Evolutionary conservation across 2,329 filamentous ascomycete species (phyloP).

Genomic region (Amauroascus niger): DNA sequence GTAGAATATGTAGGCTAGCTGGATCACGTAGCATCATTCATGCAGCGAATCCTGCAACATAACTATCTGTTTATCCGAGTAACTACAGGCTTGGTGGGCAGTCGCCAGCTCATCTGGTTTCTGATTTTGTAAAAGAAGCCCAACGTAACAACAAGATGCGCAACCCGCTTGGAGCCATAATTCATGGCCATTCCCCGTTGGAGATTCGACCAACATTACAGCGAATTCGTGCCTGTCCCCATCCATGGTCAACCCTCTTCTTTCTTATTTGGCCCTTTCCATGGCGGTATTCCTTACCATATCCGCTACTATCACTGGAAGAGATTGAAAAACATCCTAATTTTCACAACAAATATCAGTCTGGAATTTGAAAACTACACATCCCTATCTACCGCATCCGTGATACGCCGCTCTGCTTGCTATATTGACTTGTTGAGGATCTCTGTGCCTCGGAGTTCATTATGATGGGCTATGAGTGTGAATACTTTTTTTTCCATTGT

Average conservation of each 20-base stretch:
- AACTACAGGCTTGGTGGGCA: too few relatives aligned
- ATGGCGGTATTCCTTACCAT: neutral
- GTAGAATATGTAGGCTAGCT: too few relatives aligned
- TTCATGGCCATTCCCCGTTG: constrained; percentile 7
- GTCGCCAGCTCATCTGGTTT: too few relatives aligned
- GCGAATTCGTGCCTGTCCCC: constrained; percentile 8
- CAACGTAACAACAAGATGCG: constrained; percentile 7
- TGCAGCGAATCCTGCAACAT: too few relatives aligned
- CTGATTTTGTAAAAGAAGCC: too few relatives aligned
- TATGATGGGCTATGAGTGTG: constrained; percentile 15
- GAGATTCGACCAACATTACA: constrained; percentile 4
- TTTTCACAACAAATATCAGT: neutral
- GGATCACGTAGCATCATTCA: too few relatives aligned
- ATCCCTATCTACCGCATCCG: constrained; percentile 23
- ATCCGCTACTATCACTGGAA: constrained; percentile 12
- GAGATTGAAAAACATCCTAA: constrained; percentile 1
- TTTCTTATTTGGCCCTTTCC: constrained; percentile 10
- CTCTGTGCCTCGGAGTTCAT: constrained; percentile 18
- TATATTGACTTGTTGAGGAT: constrained; percentile 26
- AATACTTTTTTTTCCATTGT: constrained; percentile 22
- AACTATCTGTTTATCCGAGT: too few relatives aligned
- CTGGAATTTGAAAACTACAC: constrained; percentile 1
- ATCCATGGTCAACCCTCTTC: constrained; percentile 6
- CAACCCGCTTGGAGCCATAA: constrained; percentile 10
- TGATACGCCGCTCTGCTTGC: constrained; percentile 24